These are phyloP conservation scores for Leptomonas pyrrhocoris DNA, from an alignment of 208 protist species.

Conservation along the genomic window DNA sequence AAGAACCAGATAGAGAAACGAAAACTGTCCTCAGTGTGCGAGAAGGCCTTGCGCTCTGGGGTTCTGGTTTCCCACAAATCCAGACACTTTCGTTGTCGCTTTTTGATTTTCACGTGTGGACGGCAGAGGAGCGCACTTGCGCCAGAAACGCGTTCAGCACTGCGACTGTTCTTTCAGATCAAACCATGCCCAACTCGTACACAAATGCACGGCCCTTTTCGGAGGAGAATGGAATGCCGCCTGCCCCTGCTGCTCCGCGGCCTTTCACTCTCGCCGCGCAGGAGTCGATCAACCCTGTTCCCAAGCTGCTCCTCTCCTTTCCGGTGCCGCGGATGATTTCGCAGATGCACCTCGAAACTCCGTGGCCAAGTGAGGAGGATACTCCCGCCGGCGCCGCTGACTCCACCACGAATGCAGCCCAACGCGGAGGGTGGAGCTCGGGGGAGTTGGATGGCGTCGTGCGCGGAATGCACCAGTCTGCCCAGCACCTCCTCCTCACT, in stretches of 20 bases:
- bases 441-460: constrained; percentile 31
- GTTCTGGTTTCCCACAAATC: too few relatives aligned
- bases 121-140: background rate
- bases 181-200: background rate
- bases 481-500: constrained; percentile 33
- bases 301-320: constrained; percentile 58
- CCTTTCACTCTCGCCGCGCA: constrained; percentile 32
- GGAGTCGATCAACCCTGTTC: constrained; percentile 41
- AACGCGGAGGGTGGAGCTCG: constrained; percentile 1
- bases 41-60: too few relatives aligned
- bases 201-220: background rate
- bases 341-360: constrained; percentile 30
- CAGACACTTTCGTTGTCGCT: background rate
- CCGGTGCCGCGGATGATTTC: constrained; percentile 39
- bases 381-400: background rate
- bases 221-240: background rate
- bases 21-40: too few relatives aligned
- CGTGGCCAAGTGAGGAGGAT: constrained; percentile 15
- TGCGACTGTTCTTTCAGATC: too few relatives aligned
- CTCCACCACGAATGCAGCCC: background rate
- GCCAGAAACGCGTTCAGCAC: too few relatives aligned
- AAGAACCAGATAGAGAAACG: too few relatives aligned
- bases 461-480: constrained; percentile 40
- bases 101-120: background rate
- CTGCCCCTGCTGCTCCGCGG: constrained; percentile 13